Conservation (phyloP, 2,329 filamentous ascomycete genomes). For the Hirsutella rhossiliensis region DNA sequence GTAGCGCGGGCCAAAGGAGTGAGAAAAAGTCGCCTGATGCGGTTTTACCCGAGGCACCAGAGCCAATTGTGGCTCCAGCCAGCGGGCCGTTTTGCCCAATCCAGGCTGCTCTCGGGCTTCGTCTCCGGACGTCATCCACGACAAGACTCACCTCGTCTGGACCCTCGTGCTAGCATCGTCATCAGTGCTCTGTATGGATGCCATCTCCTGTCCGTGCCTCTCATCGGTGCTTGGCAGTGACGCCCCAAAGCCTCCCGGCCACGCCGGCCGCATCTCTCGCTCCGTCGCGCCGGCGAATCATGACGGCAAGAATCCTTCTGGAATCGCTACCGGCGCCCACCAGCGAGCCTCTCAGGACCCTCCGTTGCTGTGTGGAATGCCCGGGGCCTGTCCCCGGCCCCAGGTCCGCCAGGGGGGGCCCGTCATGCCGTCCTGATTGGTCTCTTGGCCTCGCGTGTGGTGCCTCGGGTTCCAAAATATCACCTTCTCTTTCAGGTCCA, state of each 20-base stretch:
- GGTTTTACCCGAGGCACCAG: not conserved
- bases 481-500: conserved; percentile 25
- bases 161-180: no score
- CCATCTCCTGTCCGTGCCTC: no score
- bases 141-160: no score
- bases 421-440: conserved; percentile 20
- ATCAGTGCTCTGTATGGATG: no score
- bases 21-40: not conserved
- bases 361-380: conserved; percentile 9
- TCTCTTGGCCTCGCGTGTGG: conserved; percentile 13
- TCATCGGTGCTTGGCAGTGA: not conserved
- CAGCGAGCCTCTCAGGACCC: conserved; percentile 2
- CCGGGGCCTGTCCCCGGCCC: conserved; percentile 1
- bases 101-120: not conserved
- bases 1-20: not conserved
- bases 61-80: not conserved
- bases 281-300: not conserved
- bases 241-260: not conserved
- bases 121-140: not conserved
- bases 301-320: conserved; percentile 13
- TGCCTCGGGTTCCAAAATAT: conserved; percentile 14
- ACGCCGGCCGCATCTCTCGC: not conserved
- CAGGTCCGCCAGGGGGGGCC: conserved; percentile 10
- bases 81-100: not conserved
- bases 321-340: conserved; percentile 10